Evolutionary conservation across 1,284 basidiomycete species (phyloP).

Genomic region (Athelia sp.): DNA sequence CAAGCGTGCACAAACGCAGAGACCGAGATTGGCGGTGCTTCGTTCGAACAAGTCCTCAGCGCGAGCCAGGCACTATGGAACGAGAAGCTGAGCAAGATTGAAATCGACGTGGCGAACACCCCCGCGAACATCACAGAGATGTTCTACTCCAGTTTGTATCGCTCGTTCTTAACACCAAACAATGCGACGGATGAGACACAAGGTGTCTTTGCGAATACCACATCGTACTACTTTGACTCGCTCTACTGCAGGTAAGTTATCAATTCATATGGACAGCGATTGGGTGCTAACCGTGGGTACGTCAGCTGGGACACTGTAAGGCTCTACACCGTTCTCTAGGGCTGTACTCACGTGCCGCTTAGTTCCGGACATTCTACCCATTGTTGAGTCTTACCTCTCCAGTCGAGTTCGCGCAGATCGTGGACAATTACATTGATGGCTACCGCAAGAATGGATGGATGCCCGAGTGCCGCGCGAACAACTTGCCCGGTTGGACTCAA

Average conservation of each 20-base stretch:
- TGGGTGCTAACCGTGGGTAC: not conserved
- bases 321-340: not conserved
- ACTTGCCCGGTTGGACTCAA: constrained; percentile 66
- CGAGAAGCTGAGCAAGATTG: constrained; percentile 57
- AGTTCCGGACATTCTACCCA: constrained; percentile 68
- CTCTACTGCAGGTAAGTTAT: constrained; percentile 55
- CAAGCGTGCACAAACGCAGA: constrained; percentile 68
- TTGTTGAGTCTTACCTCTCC: constrained; percentile 62
- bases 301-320: constrained; percentile 59
- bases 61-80: constrained; percentile 58
- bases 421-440: constrained; percentile 65
- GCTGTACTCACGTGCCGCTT: not conserved
- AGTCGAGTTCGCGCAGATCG: constrained; percentile 60
- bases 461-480: constrained; percentile 67
- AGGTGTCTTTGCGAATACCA: constrained; percentile 51
- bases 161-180: constrained; percentile 62
- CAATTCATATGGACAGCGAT: not conserved
- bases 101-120: constrained; percentile 56
- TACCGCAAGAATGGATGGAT: constrained; percentile 70
- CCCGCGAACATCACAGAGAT: constrained; percentile 60
- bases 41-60: constrained; percentile 52
- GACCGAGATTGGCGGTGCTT: constrained; percentile 47
- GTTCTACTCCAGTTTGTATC: constrained; percentile 64
- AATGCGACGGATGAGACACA: constrained; percentile 67
- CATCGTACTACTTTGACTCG: constrained; percentile 63